Evolutionary conservation across 108 stramenopile genomes (phyloP), one percentile per base, ranked within the genome.

Genomic region (Aurantiochytrium sp.): DNA sequence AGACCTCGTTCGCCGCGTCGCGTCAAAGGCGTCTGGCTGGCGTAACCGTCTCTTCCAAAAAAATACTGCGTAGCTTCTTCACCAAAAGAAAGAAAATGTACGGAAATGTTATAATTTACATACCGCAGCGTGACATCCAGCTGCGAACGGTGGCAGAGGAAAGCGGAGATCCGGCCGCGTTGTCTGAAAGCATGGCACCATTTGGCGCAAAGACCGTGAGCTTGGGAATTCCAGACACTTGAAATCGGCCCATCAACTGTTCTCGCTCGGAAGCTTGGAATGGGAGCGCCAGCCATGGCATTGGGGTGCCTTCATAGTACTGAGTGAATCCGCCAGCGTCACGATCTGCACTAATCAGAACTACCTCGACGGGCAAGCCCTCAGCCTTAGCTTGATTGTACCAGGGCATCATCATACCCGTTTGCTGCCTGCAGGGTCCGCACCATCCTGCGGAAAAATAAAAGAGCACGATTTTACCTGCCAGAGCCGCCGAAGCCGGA

Each of bases 371-470:
- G 21, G 28, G 58, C 18, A 28, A 18, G 29, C 25, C 53, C 35
- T 60, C 44, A 5, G 49, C 59, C 58, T 64, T 16, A 42, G 55
- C 59, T 44, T 58, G 14, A 47, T 25, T 14, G 87, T 87, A 90
- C 69, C 53, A 88, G 5, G 25, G 42, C 16, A 44, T 5, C 14
- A 90, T 59, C 87, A 87, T 60, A 21, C 69, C 53, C 18, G 87
- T 90, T 23, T 87, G 58, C 25, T 16, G 58, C 23, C 87, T 10
- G 71, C 90, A 90, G 4, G 90, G 90, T 42, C 28, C 28, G 90
- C 90, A 90, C 90, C 90, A 90, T 4, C 29, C 14, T 18, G 90
- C 90, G 53, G 28, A 58, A 18, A 90, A 90, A 14, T 87, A 87
- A 14, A 87, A 35, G 47, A 43, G n/a, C n/a, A 87, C 35, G 42